A percentile compares a stretch with the other conserved stretches of the same genome.
Conservation (phyloP, 2,329 filamentous ascomycete species). For the Alternaria sp. region DNA sequence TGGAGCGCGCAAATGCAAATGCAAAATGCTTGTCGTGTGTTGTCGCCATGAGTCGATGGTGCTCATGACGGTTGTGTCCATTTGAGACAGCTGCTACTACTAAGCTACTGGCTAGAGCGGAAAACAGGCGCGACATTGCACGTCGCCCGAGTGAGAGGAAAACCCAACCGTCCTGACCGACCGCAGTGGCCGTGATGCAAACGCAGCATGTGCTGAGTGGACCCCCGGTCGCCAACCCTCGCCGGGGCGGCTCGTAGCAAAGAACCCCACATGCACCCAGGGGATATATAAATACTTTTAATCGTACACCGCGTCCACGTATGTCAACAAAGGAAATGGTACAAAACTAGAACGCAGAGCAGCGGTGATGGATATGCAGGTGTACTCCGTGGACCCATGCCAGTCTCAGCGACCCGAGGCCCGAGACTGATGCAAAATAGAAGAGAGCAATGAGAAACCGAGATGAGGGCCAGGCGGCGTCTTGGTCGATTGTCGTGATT, state of each 20-base stretch:
- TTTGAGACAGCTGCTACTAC: slow-evolving; percentile 31
- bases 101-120: slow-evolving; percentile 29
- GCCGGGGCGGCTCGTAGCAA: slow-evolving; percentile 30
- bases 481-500: slow-evolving; percentile 24
- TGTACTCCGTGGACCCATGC: slow-evolving; percentile 35
- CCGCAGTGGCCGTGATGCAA: slow-evolving; percentile 23
- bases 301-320: slow-evolving; percentile 38
- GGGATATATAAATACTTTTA: slow-evolving; percentile 45
- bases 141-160: slow-evolving; percentile 34
- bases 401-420: slow-evolving; percentile 20
- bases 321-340: slow-evolving; percentile 34
- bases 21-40: slow-evolving; percentile 14
- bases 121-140: slow-evolving; percentile 28
- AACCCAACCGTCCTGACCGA: slow-evolving; percentile 28
- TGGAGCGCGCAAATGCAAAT: background rate
- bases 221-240: slow-evolving; percentile 22
- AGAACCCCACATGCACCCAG: slow-evolving; percentile 21
- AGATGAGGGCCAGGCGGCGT: slow-evolving; percentile 14
- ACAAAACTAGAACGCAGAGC: slow-evolving; percentile 33
- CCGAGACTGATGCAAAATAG: slow-evolving; percentile 25
- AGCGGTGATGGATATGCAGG: slow-evolving; percentile 34
- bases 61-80: slow-evolving; percentile 33
- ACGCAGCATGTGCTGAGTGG: slow-evolving; percentile 11
- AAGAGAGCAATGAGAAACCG: slow-evolving; percentile 15
- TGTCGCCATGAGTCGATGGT: slow-evolving; percentile 28